These are phyloP conservation scores for Xylariaceae sp. DNA, from an alignment of 2,329 filamentous ascomycete genomes.

Conservation along the genomic window DNA sequence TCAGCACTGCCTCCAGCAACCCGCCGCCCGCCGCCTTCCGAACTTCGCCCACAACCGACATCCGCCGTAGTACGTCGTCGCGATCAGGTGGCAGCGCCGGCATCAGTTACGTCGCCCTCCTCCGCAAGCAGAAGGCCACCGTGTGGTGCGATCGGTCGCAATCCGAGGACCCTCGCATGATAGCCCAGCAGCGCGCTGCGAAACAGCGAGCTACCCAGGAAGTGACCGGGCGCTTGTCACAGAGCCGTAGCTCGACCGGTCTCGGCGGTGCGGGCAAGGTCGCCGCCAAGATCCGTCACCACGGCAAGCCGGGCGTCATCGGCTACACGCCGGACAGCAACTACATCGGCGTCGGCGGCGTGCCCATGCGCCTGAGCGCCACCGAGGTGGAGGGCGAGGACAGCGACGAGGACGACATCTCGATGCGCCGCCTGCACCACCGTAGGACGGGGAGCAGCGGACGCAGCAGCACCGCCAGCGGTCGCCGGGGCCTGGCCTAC, in stretches of 20 bases:
- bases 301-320: conserved; percentile 70
- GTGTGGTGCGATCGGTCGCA: conserved; percentile 97
- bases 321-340: conserved; percentile 73
- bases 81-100: conserved; percentile 58
- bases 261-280: conserved; percentile 57
- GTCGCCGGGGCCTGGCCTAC: conserved; percentile 40
- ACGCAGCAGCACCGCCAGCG: conserved; percentile 57
- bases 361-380: conserved; percentile 87
- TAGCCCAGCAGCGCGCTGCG: conserved; percentile 77
- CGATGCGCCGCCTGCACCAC: conserved; percentile 49
- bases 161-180: conserved; percentile 76
- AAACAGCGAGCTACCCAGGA: conserved; percentile 82
- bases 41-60: conserved; percentile 47
- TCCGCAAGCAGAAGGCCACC: conserved; percentile 93
- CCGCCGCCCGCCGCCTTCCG: conserved; percentile 51
- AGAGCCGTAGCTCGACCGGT: conserved; percentile 54
- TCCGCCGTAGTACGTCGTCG: conserved; percentile 73
- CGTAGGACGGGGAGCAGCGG: conserved; percentile 69
- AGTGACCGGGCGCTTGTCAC: conserved; percentile 55
- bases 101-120: conserved; percentile 86
- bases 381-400: conserved; percentile 89
- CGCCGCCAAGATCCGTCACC: conserved; percentile 80
- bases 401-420: conserved; percentile 63
- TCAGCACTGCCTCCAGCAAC: conserved; percentile 64
- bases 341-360: conserved; percentile 66